Percentiles rank a stretch among this genome's conserved stretches.
Conservation (phyloP, 129 eudicot genomes). For the Smallanthus sonchifolius region DNA sequence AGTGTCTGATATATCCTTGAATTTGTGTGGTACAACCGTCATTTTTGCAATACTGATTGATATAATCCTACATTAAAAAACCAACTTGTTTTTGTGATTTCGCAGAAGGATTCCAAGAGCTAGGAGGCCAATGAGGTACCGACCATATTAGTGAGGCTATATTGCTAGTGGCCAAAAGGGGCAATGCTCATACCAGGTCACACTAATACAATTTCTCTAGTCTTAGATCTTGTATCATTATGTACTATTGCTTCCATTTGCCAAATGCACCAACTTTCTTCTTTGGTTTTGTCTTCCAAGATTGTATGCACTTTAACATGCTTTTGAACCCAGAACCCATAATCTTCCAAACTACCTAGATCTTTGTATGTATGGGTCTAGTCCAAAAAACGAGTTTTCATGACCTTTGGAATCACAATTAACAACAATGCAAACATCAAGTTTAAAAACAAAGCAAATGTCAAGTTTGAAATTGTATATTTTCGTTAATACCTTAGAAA, state of each 20-base stretch:
- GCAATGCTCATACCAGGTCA: slow-evolving; percentile 18
- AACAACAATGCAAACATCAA: neutral
- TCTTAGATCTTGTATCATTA: slow-evolving; percentile 31
- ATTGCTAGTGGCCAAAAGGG: slow-evolving; percentile 7
- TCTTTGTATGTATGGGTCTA: too few species aligned
- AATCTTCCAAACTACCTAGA: too few species aligned
- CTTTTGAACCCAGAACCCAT: slow-evolving; percentile 5
- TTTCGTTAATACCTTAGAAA: neutral
- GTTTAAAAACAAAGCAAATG: neutral
- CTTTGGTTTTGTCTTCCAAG: slow-evolving; percentile 10
- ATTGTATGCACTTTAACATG: slow-evolving; percentile 31
- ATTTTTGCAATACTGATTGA: neutral
- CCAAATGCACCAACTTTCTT: slow-evolving; percentile 8
- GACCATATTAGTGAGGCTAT: slow-evolving; percentile 42
- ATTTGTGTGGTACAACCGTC: neutral
- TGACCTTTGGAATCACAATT: neutral
- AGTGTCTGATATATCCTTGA: neutral
- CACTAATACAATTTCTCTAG: slow-evolving; percentile 28
- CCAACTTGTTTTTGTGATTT: slow-evolving; percentile 14
- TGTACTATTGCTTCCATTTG: slow-evolving; percentile 35
- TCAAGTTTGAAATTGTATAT: neutral
- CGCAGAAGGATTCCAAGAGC: slow-evolving; percentile 77
- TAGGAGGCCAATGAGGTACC: slow-evolving; percentile 68
- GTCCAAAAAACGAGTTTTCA: neutral
- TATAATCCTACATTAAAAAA: neutral